Base-by-base conservation (phyloP, 2,329 filamentous ascomycete genomes). In the Pseudocercospora cruenta region DNA sequence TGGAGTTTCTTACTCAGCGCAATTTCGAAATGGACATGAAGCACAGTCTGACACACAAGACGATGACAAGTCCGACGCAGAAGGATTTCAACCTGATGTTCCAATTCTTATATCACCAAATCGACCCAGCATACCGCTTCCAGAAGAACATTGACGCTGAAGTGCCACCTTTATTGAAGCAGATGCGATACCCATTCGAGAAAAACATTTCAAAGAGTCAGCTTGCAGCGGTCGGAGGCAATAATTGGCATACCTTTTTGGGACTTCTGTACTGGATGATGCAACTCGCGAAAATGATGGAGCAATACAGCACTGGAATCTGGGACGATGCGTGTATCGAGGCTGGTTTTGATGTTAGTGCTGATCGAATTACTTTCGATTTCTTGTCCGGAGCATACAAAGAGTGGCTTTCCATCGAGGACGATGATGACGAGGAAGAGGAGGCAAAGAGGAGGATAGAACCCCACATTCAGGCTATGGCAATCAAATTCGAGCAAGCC, bases 11-110 rank as follows among this genome's bases (percentile, higher is more conserved):
- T 76, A 90, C 92, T 0, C 90, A 94, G 64, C 90, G 97, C 78
- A 97, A 97, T 76, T 99, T 98, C 75, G 95, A 99, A 80, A 89
- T 97, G 86, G 94, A 98, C 73, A 97, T 96, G 90, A 97, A 96
- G 80, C 92, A 98, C 78, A 90, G 89, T 1, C 83, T 99, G n/a
- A 92, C 92, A 0, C 90, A 91, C 69, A 97, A 97, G 74, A 91
- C 93, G 6, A 89, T 97, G 77, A 94, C 92, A 74, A 96, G 92
- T 51, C 96, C 95, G 0, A 99, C 94, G 0, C 94, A 98, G 73
- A 99, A 99, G 77, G 95, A 99, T 78, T 99, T 99, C 82, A 95
- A 96, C 75, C 91, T 88, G 79, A 96, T 99, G 86, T 99, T 99
- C 76, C 93, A 98, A 75, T 99, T 94, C 92, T 84, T 99, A 3